Conservation (phyloP, 352 stramenopile genomes). For the Aphanomyces stellatus region DNA sequence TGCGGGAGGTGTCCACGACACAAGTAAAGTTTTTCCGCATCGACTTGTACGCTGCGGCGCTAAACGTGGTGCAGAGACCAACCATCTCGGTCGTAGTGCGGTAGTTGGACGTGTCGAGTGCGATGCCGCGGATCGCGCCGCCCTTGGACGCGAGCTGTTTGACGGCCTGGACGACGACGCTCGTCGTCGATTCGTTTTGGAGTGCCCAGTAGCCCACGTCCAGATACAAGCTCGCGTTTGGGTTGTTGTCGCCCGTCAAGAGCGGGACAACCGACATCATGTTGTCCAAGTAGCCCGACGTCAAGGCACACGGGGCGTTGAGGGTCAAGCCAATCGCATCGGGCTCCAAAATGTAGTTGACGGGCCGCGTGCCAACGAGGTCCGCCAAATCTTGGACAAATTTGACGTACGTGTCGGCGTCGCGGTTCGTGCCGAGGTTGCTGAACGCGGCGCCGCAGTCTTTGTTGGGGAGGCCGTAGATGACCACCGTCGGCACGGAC, state of each 20-base stretch:
- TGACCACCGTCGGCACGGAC: conserved; percentile 35
- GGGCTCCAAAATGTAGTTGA: conserved; percentile 61
- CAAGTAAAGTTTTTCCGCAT: conserved; percentile 39
- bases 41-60: conserved; percentile 21
- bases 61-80: conserved; percentile 44
- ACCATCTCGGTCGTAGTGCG: conserved; percentile 39
- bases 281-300: conserved; percentile 42
- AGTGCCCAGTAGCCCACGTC: conserved; percentile 55
- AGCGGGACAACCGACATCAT: conserved; percentile 33
- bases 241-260: conserved; percentile 33
- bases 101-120: conserved; percentile 68
- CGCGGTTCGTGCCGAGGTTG: conserved; percentile 31
- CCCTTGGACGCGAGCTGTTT: conserved; percentile 26
- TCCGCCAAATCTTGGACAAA: conserved; percentile 38
- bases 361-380: conserved; percentile 38
- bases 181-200: conserved; percentile 19
- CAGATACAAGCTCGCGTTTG: conserved; percentile 53
- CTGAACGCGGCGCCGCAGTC: conserved; percentile 43
- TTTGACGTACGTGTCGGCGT: conserved; percentile 32
- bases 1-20: conserved; percentile 54
- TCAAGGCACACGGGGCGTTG: conserved; percentile 29
- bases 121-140: conserved; percentile 44
- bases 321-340: conserved; percentile 39
- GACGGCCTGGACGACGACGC: conserved; percentile 30
- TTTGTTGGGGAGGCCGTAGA: conserved; percentile 70